Percentiles rank a stretch among this genome's conserved stretches.
phyloP scores from a whole-genome alignment of 495 filamentous ascomycete species.

The Penicillium soppii region DNA sequence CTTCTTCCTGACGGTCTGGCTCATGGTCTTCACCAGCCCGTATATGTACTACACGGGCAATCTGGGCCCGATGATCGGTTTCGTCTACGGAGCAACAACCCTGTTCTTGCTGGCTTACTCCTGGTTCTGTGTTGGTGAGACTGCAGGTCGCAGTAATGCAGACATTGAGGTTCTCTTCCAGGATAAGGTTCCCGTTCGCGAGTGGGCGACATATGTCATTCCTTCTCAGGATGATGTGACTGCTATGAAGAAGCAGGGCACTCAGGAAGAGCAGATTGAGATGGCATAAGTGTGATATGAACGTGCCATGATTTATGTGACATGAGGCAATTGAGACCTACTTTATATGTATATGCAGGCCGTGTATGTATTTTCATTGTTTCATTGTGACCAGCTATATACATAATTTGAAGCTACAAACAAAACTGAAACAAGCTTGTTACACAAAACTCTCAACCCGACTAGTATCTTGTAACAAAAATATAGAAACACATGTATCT shows the following conservation, averaged over 20 bases:
- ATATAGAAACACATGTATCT: too few relatives aligned
- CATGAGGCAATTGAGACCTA: background rate
- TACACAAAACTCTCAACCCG: too few relatives aligned
- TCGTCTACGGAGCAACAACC: conserved; percentile 34
- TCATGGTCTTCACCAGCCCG: conserved; percentile 34
- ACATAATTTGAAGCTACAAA: too few relatives aligned
- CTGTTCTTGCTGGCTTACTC: conserved; percentile 30
- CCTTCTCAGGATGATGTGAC: background rate
- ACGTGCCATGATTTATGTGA: conserved; percentile 5
- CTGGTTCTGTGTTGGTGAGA: conserved; percentile 44
- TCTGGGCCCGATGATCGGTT: conserved; percentile 39
- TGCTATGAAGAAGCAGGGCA: conserved; percentile 5
- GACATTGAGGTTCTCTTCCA: conserved; percentile 35
- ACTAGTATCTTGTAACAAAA: too few relatives aligned
- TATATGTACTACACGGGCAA: conserved; percentile 38
- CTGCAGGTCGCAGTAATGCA: conserved; percentile 24
- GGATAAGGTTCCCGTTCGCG: conserved; percentile 21
- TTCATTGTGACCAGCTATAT: too few relatives aligned
- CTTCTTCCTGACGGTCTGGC: conserved; percentile 36
- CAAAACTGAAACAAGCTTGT: too few relatives aligned
- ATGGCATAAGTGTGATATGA: too few relatives aligned
- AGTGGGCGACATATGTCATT: conserved; percentile 25
- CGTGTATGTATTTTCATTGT: too few relatives aligned
- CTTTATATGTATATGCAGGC: too few relatives aligned
- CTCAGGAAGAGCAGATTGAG: conserved; percentile 18